Evolutionary conservation across 2,329 filamentous ascomycete species (phyloP).

Genomic region (Botrytis pseudocinerea): DNA sequence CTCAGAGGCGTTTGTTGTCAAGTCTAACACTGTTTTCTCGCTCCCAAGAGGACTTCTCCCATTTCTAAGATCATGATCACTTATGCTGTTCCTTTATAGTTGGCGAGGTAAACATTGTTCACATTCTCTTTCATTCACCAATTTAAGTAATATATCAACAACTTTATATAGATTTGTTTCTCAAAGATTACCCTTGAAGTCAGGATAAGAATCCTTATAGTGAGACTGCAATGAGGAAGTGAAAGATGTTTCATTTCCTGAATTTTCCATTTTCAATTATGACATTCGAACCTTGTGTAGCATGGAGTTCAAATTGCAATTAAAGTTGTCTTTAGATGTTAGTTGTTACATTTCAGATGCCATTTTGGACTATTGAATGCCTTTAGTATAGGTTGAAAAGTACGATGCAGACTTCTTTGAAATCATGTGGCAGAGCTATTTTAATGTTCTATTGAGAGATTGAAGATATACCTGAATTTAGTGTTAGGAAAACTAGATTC

Average conservation of each 20-base stretch:
- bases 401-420: background rate
- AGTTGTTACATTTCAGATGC: background rate
- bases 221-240: background rate
- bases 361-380: too few species aligned
- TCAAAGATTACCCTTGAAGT: too few species aligned
- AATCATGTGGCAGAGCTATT: background rate
- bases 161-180: too few species aligned
- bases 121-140: background rate
- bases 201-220: too few species aligned
- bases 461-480: fast-evolving
- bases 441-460: background rate
- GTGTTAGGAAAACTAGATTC: fast-evolving
- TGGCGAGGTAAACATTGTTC: background rate
- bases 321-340: background rate
- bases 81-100: background rate
- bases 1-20: background rate
- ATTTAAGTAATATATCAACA: background rate
- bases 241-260: background rate
- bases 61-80: background rate
- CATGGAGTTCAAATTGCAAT: background rate
- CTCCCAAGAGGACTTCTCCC: background rate
- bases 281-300: fast-evolving
- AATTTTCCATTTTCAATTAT: background rate
- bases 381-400: too few species aligned
- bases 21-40: fast-evolving